Evolutionary conservation across 495 filamentous ascomycete species (phyloP).

Genomic region (Neurospora sp.): DNA sequence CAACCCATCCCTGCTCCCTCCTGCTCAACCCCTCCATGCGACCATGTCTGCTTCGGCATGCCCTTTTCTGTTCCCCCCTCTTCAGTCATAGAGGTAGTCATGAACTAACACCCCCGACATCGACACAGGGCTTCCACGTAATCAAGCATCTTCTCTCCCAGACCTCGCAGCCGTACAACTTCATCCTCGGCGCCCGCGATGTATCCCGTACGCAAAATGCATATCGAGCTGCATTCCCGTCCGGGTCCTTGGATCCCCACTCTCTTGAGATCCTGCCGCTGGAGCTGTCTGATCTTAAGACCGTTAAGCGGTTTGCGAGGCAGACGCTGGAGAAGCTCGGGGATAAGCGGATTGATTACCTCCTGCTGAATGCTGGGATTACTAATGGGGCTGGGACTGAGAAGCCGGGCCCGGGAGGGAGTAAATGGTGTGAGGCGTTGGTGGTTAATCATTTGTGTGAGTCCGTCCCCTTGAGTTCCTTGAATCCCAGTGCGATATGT

Average conservation of each 20-base stretch:
- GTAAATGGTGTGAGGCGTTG: constrained; percentile 29
- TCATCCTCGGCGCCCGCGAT: constrained; percentile 36
- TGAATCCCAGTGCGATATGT: too few relatives aligned
- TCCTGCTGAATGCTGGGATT: constrained; percentile 33
- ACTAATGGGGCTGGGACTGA: constrained; percentile 10
- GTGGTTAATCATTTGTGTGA: constrained; percentile 37
- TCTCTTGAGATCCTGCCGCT: constrained; percentile 31
- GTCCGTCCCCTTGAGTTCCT: constrained; percentile 1
- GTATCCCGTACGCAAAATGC: constrained; percentile 22
- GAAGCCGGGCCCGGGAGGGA: constrained; percentile 18
- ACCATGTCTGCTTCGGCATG: not conserved
- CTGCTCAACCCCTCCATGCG: not conserved
- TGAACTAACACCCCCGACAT: not conserved
- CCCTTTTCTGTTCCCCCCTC: not conserved
- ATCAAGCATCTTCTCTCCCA: constrained; percentile 32
- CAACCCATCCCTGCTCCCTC: not conserved
- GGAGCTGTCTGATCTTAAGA: constrained; percentile 27
- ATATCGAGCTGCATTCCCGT: constrained; percentile 20
- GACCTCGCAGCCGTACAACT: constrained; percentile 24
- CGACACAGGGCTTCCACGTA: constrained; percentile 31
- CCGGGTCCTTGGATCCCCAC: constrained; percentile 12
- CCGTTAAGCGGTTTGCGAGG: constrained; percentile 28
- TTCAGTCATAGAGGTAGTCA: too few relatives aligned
- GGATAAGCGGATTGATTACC: constrained; percentile 22
- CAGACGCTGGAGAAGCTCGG: constrained; percentile 27